Percentiles rank a stretch among this genome's conserved stretches.
These are phyloP conservation scores for Galeopsis tetrahit DNA, from an alignment of 257 asterid genomes.

Conservation along the genomic window DNA sequence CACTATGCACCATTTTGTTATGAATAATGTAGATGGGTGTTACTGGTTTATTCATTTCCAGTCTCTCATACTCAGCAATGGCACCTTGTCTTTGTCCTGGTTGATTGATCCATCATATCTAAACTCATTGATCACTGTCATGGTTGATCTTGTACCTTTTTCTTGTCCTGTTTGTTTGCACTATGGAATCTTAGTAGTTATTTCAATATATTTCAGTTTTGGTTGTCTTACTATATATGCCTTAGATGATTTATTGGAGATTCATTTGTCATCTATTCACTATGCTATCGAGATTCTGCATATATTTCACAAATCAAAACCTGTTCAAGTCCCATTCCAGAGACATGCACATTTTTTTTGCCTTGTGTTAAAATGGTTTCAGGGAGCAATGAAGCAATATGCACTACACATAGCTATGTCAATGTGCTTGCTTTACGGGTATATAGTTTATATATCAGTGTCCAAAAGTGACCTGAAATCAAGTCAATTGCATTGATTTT, in stretches of 20 bases:
- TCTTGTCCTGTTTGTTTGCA: too few species aligned
- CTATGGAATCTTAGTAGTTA: neutral
- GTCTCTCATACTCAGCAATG: conserved; percentile 31
- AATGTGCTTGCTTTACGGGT: neutral
- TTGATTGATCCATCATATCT: conserved; percentile 12
- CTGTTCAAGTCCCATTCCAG: neutral
- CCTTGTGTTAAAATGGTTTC: neutral
- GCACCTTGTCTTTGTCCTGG: conserved; percentile 18
- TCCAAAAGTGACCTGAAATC: too few species aligned
- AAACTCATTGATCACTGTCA: neutral
- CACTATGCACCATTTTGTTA: conserved; percentile 22
- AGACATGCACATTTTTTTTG: neutral
- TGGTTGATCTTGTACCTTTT: neutral
- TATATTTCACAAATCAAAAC: neutral
- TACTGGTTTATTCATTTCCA: conserved; percentile 16
- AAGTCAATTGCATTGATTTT: too few species aligned
- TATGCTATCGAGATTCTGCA: neutral
- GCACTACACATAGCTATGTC: neutral
- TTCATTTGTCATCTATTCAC: neutral
- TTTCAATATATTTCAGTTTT: neutral
- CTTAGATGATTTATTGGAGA: neutral
- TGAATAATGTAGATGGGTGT: conserved; percentile 22
- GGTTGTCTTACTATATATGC: neutral
- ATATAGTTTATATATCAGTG: neutral
- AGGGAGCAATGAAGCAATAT: neutral